Evolutionary conservation across 2,329 filamentous ascomycete species (phyloP).

Genomic region (Colletotrichum abscissum): DNA sequence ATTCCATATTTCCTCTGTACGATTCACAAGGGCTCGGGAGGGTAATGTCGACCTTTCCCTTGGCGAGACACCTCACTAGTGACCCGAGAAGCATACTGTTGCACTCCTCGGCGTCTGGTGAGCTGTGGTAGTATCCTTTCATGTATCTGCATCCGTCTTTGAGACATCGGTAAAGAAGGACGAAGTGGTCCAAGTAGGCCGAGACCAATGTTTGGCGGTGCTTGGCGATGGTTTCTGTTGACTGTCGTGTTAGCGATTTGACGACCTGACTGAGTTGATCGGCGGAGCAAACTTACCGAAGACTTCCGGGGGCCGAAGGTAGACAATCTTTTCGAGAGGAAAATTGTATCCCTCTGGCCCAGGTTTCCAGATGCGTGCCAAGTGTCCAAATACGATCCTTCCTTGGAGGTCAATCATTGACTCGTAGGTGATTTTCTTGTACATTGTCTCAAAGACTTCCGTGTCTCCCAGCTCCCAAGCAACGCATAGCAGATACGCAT

Average conservation of each 20-base stretch:
- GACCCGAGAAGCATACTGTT: conserved; percentile 34
- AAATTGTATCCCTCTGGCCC: conserved; percentile 32
- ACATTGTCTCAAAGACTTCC: conserved; percentile 27
- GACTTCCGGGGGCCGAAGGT: conserved; percentile 16
- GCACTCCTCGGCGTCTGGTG: conserved; percentile 31
- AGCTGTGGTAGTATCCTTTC: conserved; percentile 34
- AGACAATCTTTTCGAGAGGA: conserved; percentile 23
- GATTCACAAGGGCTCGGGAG: conserved; percentile 23
- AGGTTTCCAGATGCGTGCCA: conserved; percentile 16
- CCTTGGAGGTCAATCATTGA: conserved; percentile 25
- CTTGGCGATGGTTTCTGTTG: conserved; percentile 23
- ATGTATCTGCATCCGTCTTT: conserved; percentile 33
- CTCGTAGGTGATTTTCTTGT: conserved; percentile 27
- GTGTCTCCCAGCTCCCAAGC: conserved; percentile 34
- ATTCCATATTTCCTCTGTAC: conserved; percentile 17
- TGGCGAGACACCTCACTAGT: conserved; percentile 17
- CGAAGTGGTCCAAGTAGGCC: conserved; percentile 23
- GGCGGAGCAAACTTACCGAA: conserved; percentile 10
- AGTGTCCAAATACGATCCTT: conserved; percentile 22
- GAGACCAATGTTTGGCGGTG: conserved; percentile 19
- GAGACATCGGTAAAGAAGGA: conserved; percentile 30
- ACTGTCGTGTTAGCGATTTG: not conserved
- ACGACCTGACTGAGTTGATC: not conserved
- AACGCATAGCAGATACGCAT: conserved; percentile 24
- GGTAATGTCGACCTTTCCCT: conserved; percentile 31